Evolutionary conservation across 2,329 filamentous ascomycete genomes (phyloP).

Genomic region (Talaromyces sp.): DNA sequence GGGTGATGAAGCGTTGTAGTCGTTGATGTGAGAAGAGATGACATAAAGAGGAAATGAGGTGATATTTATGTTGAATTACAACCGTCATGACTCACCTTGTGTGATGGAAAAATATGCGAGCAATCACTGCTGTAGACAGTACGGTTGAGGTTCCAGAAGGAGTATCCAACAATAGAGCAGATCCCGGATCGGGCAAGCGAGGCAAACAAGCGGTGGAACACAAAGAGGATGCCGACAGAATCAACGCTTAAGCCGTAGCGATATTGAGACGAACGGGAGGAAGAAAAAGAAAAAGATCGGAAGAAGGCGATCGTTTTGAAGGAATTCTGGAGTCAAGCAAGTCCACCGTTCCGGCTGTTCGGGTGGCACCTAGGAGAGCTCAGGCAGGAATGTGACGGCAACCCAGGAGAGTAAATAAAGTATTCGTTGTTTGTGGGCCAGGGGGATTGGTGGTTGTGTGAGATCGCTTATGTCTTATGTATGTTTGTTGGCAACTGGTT

Average conservation of each 20-base stretch:
- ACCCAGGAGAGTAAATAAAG: slow-evolving; percentile 17
- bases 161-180: slow-evolving; percentile 1
- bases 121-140: slow-evolving; percentile 8
- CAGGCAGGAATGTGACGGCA: slow-evolving; percentile 34
- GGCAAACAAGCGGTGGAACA: slow-evolving; percentile 17
- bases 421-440: slow-evolving; percentile 12
- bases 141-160: not conserved
- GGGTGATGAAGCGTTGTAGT: not conserved
- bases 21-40: slow-evolving; percentile 1
- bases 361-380: slow-evolving; percentile 22
- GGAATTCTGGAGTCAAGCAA: slow-evolving; percentile 18
- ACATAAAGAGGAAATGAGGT: not conserved
- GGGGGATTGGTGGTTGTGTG: slow-evolving; percentile 5
- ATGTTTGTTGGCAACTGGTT: not conserved
- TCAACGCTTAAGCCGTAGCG: slow-evolving; percentile 20
- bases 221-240: slow-evolving; percentile 11
- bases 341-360: slow-evolving; percentile 15
- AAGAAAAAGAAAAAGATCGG: slow-evolving; percentile 2
- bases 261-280: slow-evolving; percentile 25
- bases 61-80: slow-evolving; percentile 10
- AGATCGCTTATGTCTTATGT: slow-evolving; percentile 8
- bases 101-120: slow-evolving; percentile 8
- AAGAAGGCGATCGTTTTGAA: slow-evolving; percentile 33
- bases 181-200: not conserved
- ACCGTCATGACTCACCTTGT: slow-evolving; percentile 6